These are phyloP conservation scores for Magnaporthiopsis rhizophila DNA, from an alignment of 2,329 filamentous ascomycete genomes.

Conservation along the genomic window DNA sequence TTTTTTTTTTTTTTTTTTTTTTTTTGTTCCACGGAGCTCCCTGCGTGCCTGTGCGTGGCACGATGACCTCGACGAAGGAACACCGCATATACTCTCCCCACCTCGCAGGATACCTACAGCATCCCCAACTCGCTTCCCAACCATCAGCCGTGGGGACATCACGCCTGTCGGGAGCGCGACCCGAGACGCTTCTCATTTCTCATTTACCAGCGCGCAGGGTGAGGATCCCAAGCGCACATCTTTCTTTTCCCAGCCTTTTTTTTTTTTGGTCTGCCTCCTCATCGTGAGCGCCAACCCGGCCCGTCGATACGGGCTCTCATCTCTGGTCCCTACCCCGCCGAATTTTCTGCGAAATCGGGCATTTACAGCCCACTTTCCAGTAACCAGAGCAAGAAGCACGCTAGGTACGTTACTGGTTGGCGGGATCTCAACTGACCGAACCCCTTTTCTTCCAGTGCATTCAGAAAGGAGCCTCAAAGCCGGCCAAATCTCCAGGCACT, in stretches of 20 bases:
- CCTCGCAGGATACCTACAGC: neutral
- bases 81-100: neutral
- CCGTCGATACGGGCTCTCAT: neutral
- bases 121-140: neutral
- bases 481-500: neutral
- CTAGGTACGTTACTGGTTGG: neutral
- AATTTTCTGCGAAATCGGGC: neutral
- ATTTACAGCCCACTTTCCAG: neutral
- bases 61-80: constrained; percentile 4
- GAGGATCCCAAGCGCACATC: neutral
- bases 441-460: neutral
- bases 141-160: no score
- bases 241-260: neutral
- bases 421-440: neutral
- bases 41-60: constrained; percentile 2
- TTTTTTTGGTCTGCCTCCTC: neutral
- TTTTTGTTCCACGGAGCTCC: neutral
- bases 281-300: no score
- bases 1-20: no score
- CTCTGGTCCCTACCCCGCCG: neutral
- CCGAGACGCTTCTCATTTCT: neutral
- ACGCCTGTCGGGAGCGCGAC: neutral
- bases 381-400: neutral
- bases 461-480: neutral
- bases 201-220: neutral